Evolutionary conservation across 108 stramenopile genomes (phyloP), one percentile per base, ranked within the genome.

Genomic region (Stephanodiscus triporus): DNA sequence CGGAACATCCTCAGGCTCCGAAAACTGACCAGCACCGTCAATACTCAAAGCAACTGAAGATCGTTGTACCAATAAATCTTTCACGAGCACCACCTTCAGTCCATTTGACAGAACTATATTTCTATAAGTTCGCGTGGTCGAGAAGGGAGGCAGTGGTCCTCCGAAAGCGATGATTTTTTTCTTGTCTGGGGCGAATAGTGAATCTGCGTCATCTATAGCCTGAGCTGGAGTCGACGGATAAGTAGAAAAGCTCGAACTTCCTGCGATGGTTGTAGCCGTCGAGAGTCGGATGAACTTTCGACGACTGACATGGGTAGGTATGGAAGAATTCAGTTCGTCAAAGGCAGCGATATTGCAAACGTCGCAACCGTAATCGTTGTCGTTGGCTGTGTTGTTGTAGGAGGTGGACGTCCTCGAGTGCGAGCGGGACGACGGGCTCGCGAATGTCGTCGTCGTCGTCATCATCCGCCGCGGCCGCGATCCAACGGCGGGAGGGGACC

Each of bases 11-110:
- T 53, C 30, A 6, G 88, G 86, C 42, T 93, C 92, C 0, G 77
- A 53, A 69, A 93, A 90, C 62, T 93, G 92, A 17, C 92, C 92
- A 9, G 88, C 88, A 20, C 83, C 86, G 63, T 72, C 80, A 72
- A 93, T 83, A 22, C 75, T 86, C 29, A 91, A 56, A 11, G 88
- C 88, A 23, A 86, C 92, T 6, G 82, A 81, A 0, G 83, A 70
- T 32, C 66, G 71, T 29, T 69, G 58, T 16, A 77, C 76, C 16
- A 32, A 38, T n/a, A 70, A 74, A 63, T 93, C 92, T 47, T 67
- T 76, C 0, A 88, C 92, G 49, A 91, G 51, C 4, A 90, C 59
- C 6, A 87, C 89, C 27, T 66, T 77, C 48, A 93, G 73, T 30
- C 89, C 89, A 66, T 90, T 90, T 36, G 87, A 66, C 14, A 93